Base-by-base conservation (phyloP, 2,329 filamentous ascomycete genomes). In the Tolypocladium endophyticum region DNA sequence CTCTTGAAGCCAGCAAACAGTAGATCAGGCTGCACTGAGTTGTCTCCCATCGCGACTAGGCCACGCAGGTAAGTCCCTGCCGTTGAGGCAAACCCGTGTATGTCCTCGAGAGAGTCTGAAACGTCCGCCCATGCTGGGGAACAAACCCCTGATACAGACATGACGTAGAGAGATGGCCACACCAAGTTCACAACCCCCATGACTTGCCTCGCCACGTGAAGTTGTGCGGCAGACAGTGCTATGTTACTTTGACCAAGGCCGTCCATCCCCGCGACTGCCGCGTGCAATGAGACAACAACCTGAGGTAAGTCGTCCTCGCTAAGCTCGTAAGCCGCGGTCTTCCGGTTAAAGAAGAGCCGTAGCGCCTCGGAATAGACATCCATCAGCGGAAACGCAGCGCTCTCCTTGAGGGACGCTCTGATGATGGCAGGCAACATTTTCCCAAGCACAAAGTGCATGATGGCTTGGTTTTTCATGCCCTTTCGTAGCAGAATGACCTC, bases 361-460 rank as follows among this genome's bases (percentile, higher is more conserved):
- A 83, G 60, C 2, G 79, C 80, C 35, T 73, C 71, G 28, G 72
- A 68, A 63, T 84, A 84, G 23, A 81, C 73, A 52, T 82, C 76
- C 8, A 85, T 64, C 55, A 85, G 66, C 18, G 79, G 71, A 70
- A 77, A 84, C 0, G 74, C 74, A 16, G 74, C 68, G 3, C 66
- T 66, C 14, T 68, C 69, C 9, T 66, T 63, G 14, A 72, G 65
- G 0, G 73, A 71, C 1, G 77, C 74, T 53, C 67, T 71, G 16
- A 84, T 68, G 5, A 81, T 73, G n/a, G 81, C 78, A 0, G 83
- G 82, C 3, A 86, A 64, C 79, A 85, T 84, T 56, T 74, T 78
- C 35, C 72, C 70, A 35, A 84, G 58, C 59, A 81, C 69, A 62
- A 85, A 85, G 0, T 68, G 68, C 53, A 77, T 65, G 30, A 85